Conservation (phyloP, 352 stramenopile species). For the Thraustochytrium striatum region DNA sequence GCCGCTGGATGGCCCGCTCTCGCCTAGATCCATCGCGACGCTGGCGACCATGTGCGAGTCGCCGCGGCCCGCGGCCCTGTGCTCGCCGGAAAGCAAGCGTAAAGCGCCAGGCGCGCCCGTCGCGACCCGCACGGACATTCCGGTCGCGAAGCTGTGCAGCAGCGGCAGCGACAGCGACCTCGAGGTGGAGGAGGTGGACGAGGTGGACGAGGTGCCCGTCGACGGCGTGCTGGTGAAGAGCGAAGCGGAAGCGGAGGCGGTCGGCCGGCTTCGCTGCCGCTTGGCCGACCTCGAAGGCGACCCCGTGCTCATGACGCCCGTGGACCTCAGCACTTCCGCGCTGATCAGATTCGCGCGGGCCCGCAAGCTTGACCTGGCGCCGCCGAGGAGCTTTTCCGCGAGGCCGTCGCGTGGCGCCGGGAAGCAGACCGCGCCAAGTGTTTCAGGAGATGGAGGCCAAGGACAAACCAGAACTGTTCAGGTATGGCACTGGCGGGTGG, state of each 20-base stretch:
- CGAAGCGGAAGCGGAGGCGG: not conserved
- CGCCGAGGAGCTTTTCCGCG: not conserved
- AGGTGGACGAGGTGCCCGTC: not conserved
- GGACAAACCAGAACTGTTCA: not conserved
- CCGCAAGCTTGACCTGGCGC: not conserved
- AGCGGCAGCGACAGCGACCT: too few relatives aligned
- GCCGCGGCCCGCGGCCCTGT: too few relatives aligned
- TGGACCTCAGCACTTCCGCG: too few relatives aligned
- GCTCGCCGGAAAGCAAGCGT: too few relatives aligned
- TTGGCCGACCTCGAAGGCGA: not conserved
- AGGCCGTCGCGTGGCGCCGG: not conserved
- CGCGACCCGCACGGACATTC: too few relatives aligned
- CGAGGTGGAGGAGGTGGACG: too few relatives aligned
- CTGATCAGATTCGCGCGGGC: not conserved
- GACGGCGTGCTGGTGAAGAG: slow-evolving; percentile 4
- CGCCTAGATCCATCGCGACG: too few relatives aligned
- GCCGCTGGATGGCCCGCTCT: too few relatives aligned
- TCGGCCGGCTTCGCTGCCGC: not conserved
- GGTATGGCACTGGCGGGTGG: slow-evolving; percentile 6
- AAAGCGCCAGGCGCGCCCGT: too few relatives aligned
- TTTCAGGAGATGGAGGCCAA: slow-evolving; percentile 1
- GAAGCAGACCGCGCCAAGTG: not conserved
- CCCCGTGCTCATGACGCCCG: too few relatives aligned
- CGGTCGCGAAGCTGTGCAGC: too few relatives aligned
- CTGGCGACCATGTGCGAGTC: too few relatives aligned